Conservation (phyloP, 768 basidiomycete species). For the Podaxis pistillaris region DNA sequence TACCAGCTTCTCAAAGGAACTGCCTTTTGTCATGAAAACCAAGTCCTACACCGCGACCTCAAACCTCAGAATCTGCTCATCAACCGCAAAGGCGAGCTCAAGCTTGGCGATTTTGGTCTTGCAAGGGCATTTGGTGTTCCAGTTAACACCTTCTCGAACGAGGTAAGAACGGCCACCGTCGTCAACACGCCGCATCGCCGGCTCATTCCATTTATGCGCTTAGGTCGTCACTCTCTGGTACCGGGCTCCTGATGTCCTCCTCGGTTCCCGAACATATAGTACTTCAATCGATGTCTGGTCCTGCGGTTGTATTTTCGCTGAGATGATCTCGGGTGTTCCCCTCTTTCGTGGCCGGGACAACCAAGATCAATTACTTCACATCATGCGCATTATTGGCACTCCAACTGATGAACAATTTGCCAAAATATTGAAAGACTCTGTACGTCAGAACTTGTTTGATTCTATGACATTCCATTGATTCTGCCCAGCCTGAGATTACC, state of each 20-base stretch:
- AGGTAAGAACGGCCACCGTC: conserved; percentile 42
- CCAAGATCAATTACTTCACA: conserved; percentile 95
- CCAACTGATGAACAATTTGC: conserved; percentile 85
- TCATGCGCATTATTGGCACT: conserved; percentile 96
- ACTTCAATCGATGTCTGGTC: conserved; percentile 99
- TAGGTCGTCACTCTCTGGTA: conserved; percentile 99
- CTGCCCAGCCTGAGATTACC: conserved; percentile 72
- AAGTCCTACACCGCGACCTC: conserved; percentile 95
- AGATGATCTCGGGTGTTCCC: conserved; percentile 98
- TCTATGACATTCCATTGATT: conserved; percentile 1
- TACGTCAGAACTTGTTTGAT: conserved; percentile 33
- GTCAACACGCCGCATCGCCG: background rate
- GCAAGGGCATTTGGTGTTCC: conserved; percentile 98
- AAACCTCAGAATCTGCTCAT: conserved; percentile 99
- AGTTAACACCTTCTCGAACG: conserved; percentile 98
- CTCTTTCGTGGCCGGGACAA: conserved; percentile 97
- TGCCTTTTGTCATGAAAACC: conserved; percentile 97
- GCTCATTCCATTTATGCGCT: conserved; percentile 10
- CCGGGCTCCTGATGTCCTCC: conserved; percentile 94
- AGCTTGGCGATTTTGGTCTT: conserved; percentile 96
- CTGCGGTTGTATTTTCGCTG: conserved; percentile 98
- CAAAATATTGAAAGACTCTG: conserved; percentile 89
- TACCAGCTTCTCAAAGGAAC: conserved; percentile 96
- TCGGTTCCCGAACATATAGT: conserved; percentile 96
- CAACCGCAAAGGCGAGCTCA: conserved; percentile 95